Conservation (phyloP, 1,284 basidiomycete genomes). For the Microbotryomycetes sp. region DNA sequence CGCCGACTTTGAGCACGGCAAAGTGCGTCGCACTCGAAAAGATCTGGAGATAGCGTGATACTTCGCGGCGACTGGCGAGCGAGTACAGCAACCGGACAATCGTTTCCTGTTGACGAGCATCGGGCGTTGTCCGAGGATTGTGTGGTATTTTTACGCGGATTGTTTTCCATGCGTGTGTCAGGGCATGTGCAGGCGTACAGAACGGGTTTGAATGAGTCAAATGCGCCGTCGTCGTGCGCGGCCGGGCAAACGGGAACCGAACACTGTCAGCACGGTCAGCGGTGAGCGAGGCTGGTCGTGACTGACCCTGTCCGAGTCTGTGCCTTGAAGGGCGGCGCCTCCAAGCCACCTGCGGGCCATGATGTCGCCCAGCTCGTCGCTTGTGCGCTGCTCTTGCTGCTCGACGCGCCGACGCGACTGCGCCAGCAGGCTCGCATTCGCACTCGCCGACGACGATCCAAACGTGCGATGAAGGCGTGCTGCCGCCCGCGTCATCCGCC, state of each 20-base stretch:
- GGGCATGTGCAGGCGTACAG: neutral
- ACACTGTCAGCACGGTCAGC: too few species aligned
- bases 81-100: conserved; percentile 77
- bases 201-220: neutral
- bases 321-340: conserved; percentile 14
- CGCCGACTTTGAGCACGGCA: conserved; percentile 58
- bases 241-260: too few species aligned
- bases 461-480: neutral
- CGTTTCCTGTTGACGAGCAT: conserved; percentile 29
- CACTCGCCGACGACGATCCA: conserved; percentile 1
- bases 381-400: conserved; percentile 10
- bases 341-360: conserved; percentile 31
- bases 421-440: conserved; percentile 16
- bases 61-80: conserved; percentile 88
- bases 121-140: neutral
- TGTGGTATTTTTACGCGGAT: neutral
- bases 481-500: neutral
- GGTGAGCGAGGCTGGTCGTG: neutral
- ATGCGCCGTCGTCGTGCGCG: too few species aligned
- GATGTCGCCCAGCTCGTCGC: conserved; percentile 29
- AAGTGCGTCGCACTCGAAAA: conserved; percentile 54
- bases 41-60: conserved; percentile 90
- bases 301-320: conserved; percentile 28
- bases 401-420: conserved; percentile 23
- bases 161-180: neutral